Conservation (phyloP, 2,329 filamentous ascomycete species). For the Exophiala oligosperma region DNA sequence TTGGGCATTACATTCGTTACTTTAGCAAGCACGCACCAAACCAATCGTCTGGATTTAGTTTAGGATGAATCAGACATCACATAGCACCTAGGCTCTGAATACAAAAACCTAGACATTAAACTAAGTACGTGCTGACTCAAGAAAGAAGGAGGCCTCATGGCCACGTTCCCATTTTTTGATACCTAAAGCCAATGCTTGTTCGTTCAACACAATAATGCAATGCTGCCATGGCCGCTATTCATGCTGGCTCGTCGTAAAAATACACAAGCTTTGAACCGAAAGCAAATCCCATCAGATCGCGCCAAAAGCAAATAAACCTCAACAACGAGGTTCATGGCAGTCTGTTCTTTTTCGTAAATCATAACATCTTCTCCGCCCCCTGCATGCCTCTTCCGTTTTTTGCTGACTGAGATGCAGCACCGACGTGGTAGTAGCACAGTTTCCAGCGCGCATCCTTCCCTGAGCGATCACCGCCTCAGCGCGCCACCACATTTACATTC, state of each 20-base stretch:
- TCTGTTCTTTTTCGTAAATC: neutral
- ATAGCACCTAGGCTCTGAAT: no score
- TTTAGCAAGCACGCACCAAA: neutral
- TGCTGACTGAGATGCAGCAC: neutral
- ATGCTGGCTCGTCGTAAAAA: neutral
- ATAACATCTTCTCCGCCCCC: neutral
- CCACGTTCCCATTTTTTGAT: no score
- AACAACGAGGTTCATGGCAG: neutral
- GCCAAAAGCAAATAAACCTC: neutral
- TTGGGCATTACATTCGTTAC: neutral
- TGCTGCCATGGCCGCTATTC: neutral
- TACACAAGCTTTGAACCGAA: neutral
- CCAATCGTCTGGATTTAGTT: neutral
- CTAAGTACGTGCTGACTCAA: no score
- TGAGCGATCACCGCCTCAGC: neutral
- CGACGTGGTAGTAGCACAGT: neutral
- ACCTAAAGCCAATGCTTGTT: neutral
- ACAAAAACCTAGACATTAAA: no score
- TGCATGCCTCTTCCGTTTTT: neutral
- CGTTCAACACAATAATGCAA: neutral
- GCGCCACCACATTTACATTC: conserved; percentile 28
- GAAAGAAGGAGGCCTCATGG: no score
- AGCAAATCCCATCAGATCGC: no score
- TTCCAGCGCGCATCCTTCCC: no score
- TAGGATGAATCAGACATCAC: no score